Conservation (phyloP, 140 eudicot species). For the Erigeron philadelphicus region DNA sequence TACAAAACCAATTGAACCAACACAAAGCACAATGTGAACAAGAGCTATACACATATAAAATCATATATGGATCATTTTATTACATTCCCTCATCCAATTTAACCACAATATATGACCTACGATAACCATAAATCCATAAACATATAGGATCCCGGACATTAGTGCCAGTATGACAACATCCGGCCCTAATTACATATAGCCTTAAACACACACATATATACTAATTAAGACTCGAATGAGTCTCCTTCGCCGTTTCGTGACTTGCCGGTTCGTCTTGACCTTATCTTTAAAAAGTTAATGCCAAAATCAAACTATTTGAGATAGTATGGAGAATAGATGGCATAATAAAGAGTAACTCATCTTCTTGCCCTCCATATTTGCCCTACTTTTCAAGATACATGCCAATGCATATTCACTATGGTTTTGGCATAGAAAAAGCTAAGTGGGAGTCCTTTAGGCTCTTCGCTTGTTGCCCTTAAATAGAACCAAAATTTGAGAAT, state of each 20-base stretch:
- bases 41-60: neutral
- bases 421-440: slow-evolving; percentile 30
- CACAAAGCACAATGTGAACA: slow-evolving; percentile 8
- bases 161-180: slow-evolving; percentile 3
- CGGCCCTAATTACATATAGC: slow-evolving; percentile 27
- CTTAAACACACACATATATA: slow-evolving; percentile 18
- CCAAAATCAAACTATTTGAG: slow-evolving; percentile 34
- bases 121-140: slow-evolving; percentile 14
- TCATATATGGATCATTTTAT: slow-evolving; percentile 18
- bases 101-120: neutral
- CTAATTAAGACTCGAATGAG: slow-evolving; percentile 28
- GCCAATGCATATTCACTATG: slow-evolving; percentile 25
- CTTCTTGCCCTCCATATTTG: slow-evolving; percentile 35
- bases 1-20: neutral
- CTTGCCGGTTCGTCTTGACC: slow-evolving; percentile 57
- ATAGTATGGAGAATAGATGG: slow-evolving; percentile 25
- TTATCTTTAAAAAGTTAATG: slow-evolving; percentile 12
- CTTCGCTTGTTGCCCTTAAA: slow-evolving; percentile 32
- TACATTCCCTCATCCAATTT: slow-evolving; percentile 19
- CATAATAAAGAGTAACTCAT: slow-evolving; percentile 23
- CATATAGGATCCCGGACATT: neutral
- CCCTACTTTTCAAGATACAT: slow-evolving; percentile 27
- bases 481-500: slow-evolving; percentile 25
- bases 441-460: slow-evolving; percentile 30
- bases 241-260: slow-evolving; percentile 46